Evolutionary conservation across 2,329 filamentous ascomycete genomes (phyloP), one percentile per base, ranked within the genome.

Genomic region (Purpureocillium lavendulum): DNA sequence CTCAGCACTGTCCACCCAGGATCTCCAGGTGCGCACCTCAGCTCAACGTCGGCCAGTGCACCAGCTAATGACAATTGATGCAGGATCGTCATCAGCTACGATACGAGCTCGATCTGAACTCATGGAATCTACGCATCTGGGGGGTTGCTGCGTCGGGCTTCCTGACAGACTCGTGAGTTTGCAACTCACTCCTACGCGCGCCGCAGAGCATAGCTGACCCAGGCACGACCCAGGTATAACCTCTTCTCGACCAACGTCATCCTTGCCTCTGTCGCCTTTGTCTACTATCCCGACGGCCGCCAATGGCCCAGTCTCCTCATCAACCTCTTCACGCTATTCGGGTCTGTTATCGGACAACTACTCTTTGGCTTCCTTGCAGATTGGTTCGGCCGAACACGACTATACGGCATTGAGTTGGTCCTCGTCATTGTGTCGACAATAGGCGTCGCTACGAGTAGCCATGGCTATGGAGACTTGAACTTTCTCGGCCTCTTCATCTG

Each of bases 381-480:
- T 46, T 66, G 65, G 40, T 71, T 69, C 51, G 72, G 71, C n/a
- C 65, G 72, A 15, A 75, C 72, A 11, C 64, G 69, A 4, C 60
- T 75, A 3, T 76, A 76, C 41, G 72, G 72, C n/a, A 69, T 76
- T 38, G 71, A 75, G 51, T 58, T 76, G 12, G 60, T 73, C 13
- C 67, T 76, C 10, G 71, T 76, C 35, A 72, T 76, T 37, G 65
- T 75, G 8, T 73, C 70, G 13, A 76, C 71, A n/a, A 70, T 75
- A 44, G 72, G 72, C 8, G 67, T 73, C 3, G 70, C 69, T n/a
- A 73, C 70, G 0, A 69, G 65, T 39, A 73, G 66, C 42, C 63
- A 63, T 46, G 70, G 70, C 26, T 70, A 69, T 47, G 57, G 61
- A 31, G 67, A 71, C 45, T 59, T 74, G 49, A 69, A 65, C 7